Evolutionary conservation across 306 rosid species (phyloP).

Genomic region (Alnus glutinosa): DNA sequence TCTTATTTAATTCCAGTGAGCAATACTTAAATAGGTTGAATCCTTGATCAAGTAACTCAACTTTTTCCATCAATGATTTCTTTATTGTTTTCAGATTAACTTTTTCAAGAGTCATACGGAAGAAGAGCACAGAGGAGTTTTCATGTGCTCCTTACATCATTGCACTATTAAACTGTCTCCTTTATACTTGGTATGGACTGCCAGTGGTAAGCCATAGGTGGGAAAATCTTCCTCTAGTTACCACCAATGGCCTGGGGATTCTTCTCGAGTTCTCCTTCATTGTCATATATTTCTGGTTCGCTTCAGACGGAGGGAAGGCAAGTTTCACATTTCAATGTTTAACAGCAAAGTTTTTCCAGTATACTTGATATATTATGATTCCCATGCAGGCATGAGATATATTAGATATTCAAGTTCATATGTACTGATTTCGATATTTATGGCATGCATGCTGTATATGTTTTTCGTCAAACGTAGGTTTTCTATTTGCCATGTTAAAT

Average conservation of each 20-base stretch:
- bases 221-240: conserved; percentile 73
- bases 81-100: conserved; percentile 45
- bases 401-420: neutral
- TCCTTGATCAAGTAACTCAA: neutral
- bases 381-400: neutral
- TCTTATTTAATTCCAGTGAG: neutral
- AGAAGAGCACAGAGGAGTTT: conserved; percentile 76
- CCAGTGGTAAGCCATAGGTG: conserved; percentile 69
- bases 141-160: conserved; percentile 78
- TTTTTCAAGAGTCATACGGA: conserved; percentile 62
- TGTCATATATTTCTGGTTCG: conserved; percentile 56
- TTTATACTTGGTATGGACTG: conserved; percentile 74
- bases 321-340: neutral
- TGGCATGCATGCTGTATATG: neutral
- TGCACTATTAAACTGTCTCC: conserved; percentile 65
- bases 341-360: neutral
- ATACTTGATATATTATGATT: neutral
- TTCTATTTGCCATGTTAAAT: neutral
- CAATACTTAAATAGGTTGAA: neutral
- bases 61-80: neutral
- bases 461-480: too few relatives aligned
- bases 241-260: conserved; percentile 69
- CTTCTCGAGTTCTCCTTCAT: conserved; percentile 65
- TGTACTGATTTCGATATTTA: neutral
- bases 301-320: conserved; percentile 55